Conservation (phyloP, 2,329 filamentous ascomycete species). For the Hymenoscyphus repandus region DNA sequence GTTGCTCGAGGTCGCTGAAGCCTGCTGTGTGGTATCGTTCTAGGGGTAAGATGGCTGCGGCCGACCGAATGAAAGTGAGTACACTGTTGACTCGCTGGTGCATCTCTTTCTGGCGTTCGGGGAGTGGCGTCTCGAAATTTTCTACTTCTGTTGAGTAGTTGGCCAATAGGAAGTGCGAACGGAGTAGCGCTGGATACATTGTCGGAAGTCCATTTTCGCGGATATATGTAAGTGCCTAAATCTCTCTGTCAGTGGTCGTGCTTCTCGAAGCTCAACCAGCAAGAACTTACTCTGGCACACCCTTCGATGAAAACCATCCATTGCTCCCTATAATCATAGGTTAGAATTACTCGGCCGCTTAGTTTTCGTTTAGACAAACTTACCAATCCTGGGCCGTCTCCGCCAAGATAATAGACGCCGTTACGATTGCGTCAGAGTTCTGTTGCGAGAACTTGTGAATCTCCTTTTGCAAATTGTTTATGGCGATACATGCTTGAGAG, state of each 20-base stretch:
- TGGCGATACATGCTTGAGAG: slow-evolving; percentile 4
- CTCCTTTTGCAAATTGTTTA: slow-evolving; percentile 15
- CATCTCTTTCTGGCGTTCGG: not conserved
- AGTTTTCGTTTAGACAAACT: not conserved
- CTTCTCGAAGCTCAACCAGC: not conserved
- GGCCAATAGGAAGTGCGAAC: slow-evolving; percentile 6
- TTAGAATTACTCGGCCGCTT: not conserved
- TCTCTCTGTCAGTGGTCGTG: not conserved
- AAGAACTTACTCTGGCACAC: slow-evolving; percentile 9
- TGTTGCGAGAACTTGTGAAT: slow-evolving; percentile 11
- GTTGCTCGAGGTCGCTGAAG: slow-evolving; percentile 12
- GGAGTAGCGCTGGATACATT: slow-evolving; percentile 8
- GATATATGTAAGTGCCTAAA: slow-evolving; percentile 14
- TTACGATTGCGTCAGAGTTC: slow-evolving; percentile 18
- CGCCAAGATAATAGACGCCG: slow-evolving; percentile 14
- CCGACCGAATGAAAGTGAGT: not conserved
- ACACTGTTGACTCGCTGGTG: slow-evolving; percentile 2
- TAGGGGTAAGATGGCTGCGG: not conserved
- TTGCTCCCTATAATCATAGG: slow-evolving; percentile 11
- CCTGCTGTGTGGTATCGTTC: slow-evolving; percentile 10
- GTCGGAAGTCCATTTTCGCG: slow-evolving; percentile 1
- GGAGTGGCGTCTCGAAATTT: not conserved
- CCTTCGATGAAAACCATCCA: slow-evolving; percentile 19
- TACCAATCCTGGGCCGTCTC: slow-evolving; percentile 17
- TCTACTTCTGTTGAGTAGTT: slow-evolving; percentile 2